Evolutionary conservation across 306 rosid species (phyloP).

Genomic region (Cucumis melo): DNA sequence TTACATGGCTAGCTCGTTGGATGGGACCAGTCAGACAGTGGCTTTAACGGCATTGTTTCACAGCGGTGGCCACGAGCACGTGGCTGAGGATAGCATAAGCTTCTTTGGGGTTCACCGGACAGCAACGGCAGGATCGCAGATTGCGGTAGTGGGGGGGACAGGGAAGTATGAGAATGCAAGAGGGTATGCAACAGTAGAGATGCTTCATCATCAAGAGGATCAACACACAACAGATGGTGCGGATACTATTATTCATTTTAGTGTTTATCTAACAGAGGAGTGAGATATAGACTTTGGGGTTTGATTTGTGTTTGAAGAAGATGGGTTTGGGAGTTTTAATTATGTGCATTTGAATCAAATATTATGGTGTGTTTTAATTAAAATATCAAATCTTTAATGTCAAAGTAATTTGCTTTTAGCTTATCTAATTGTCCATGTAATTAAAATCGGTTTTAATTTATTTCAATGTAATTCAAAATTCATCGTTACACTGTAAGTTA

Average conservation of each 20-base stretch:
- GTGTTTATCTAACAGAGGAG: slow-evolving; percentile 31
- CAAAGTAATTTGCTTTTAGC: background rate
- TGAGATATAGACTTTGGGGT: background rate
- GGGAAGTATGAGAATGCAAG: slow-evolving; percentile 71
- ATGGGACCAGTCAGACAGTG: slow-evolving; percentile 60
- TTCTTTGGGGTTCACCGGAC: slow-evolving; percentile 76
- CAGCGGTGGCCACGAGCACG: slow-evolving; percentile 13
- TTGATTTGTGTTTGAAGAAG: background rate
- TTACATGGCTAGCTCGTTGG: slow-evolving; percentile 74
- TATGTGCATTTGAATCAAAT: background rate
- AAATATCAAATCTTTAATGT: background rate
- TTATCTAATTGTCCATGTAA: background rate
- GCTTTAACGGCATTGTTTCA: slow-evolving; percentile 44
- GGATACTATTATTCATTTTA: slow-evolving; percentile 55
- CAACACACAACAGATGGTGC: slow-evolving; percentile 70
- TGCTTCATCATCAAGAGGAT: slow-evolving; percentile 40
- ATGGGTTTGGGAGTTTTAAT: background rate
- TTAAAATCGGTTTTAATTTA: too few relatives aligned
- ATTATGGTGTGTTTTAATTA: background rate
- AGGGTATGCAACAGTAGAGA: slow-evolving; percentile 62
- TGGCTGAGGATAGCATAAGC: slow-evolving; percentile 50
- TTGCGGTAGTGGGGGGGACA: slow-evolving; percentile 73
- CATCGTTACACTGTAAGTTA: too few relatives aligned
- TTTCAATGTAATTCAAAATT: too few relatives aligned
- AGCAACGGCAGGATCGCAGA: slow-evolving; percentile 37